phyloP scores from a whole-genome alignment of 2,329 filamentous ascomycete genomes.

The Pseudogymnoascus pannorum region DNA sequence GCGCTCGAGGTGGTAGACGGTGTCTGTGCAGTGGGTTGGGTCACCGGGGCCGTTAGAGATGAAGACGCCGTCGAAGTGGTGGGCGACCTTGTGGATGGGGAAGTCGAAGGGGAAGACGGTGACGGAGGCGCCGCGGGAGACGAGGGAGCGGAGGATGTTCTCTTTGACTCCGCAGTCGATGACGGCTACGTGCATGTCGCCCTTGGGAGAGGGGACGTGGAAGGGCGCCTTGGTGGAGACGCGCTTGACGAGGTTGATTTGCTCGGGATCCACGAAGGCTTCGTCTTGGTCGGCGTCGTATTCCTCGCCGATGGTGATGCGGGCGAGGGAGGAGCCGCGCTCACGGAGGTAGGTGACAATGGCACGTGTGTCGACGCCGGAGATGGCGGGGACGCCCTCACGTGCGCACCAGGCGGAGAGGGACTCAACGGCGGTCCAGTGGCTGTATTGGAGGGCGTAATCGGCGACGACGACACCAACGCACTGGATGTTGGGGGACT shows the following conservation, averaged over 20 bases:
- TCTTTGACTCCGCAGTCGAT: conserved; percentile 99
- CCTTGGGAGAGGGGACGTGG: conserved; percentile 78
- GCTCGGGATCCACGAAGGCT: conserved; percentile 87
- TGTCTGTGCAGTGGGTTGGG: conserved; percentile 81
- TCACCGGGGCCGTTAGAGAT: conserved; percentile 96
- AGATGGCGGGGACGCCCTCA: conserved; percentile 92
- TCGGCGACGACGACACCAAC: conserved; percentile 94
- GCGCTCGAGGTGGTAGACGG: conserved; percentile 50
- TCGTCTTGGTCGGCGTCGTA: conserved; percentile 98
- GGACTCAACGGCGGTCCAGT: conserved; percentile 97
- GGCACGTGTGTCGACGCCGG: conserved; percentile 90
- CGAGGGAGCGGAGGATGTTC: conserved; percentile 94
- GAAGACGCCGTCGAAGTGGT: conserved; percentile 97
- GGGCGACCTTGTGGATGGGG: conserved; percentile 94
- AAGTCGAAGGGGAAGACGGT: conserved; percentile 96
- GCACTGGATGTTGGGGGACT: conserved; percentile 95
- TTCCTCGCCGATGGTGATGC: conserved; percentile 92
- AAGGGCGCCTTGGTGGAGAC: conserved; percentile 98
- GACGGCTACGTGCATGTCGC: conserved; percentile 83
- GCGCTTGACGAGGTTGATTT: conserved; percentile 92
- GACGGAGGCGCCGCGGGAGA: conserved; percentile 82
- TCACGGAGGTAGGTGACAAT: conserved; percentile 95
- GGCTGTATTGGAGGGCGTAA: conserved; percentile 87
- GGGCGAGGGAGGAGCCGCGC: conserved; percentile 89
- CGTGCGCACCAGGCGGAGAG: conserved; percentile 90